These are phyloP conservation scores for Byssochlamys sp. DNA, from an alignment of 2,329 filamentous ascomycete species.

Conservation along the genomic window DNA sequence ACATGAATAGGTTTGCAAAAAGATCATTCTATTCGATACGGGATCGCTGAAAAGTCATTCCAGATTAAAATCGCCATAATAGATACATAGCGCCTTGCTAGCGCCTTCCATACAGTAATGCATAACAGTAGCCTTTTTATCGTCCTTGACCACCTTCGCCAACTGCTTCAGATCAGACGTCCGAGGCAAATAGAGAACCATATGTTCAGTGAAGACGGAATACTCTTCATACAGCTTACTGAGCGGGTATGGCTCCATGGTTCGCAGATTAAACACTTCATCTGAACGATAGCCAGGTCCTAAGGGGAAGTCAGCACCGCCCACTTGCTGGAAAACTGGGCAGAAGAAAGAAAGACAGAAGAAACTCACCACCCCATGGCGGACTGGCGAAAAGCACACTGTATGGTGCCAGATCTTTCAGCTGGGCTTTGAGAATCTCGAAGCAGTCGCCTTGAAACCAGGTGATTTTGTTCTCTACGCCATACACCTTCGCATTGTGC, in stretches of 20 bases:
- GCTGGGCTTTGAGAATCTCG: slow-evolving; percentile 49
- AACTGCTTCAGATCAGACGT: slow-evolving; percentile 75
- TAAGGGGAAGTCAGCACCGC: slow-evolving; percentile 18
- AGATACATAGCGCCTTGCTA: slow-evolving; percentile 64
- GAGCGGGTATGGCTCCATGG: slow-evolving; percentile 81
- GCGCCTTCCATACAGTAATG: slow-evolving; percentile 89
- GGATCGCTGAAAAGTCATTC: slow-evolving; percentile 6
- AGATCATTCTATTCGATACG: background rate
- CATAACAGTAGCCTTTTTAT: slow-evolving; percentile 58
- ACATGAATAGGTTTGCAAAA: background rate
- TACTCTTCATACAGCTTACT: slow-evolving; percentile 55
- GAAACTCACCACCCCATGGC: slow-evolving; percentile 58
- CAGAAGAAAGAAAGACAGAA: background rate
- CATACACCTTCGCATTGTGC: slow-evolving; percentile 81
- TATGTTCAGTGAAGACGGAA: slow-evolving; percentile 39
- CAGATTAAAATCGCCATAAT: slow-evolving; percentile 45
- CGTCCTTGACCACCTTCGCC: slow-evolving; percentile 43
- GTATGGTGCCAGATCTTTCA: slow-evolving; percentile 40
- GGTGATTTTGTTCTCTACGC: slow-evolving; percentile 64
- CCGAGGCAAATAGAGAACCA: slow-evolving; percentile 74
- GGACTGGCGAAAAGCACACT: slow-evolving; percentile 62
- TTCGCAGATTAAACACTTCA: slow-evolving; percentile 69
- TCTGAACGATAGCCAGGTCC: slow-evolving; percentile 54
- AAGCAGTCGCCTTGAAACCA: slow-evolving; percentile 88
- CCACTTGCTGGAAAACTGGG: background rate